Percentiles rank a stretch among this genome's conserved stretches.
Evolutionary conservation across 2,329 filamentous ascomycete genomes (phyloP).

Genomic region (Fusarium verticillioides): DNA sequence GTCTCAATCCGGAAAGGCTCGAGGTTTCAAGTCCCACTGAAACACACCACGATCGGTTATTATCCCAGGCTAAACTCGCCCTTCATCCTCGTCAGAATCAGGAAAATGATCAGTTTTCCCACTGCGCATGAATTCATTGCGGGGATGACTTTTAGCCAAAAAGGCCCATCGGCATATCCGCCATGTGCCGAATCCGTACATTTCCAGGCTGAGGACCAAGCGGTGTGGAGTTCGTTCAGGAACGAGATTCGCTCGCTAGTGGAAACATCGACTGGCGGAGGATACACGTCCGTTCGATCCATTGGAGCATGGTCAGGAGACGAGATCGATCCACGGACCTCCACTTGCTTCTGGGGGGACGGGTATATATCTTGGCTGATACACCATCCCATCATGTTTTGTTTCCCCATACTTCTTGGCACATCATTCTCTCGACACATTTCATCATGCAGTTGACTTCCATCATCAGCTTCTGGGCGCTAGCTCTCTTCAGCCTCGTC

Average conservation of each 20-base stretch:
- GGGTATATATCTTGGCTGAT: slow-evolving; percentile 1
- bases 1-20: slow-evolving; percentile 1
- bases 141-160: background rate
- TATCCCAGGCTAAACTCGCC: background rate
- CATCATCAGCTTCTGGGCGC: slow-evolving; percentile 14
- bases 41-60: slow-evolving; percentile 10
- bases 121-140: background rate
- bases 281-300: slow-evolving; percentile 13
- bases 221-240: background rate
- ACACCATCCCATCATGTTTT: background rate
- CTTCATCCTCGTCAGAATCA: background rate
- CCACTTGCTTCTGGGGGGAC: background rate
- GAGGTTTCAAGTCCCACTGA: slow-evolving; percentile 21
- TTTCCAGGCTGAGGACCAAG: background rate
- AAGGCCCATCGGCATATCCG: background rate
- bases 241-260: background rate
- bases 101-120: background rate
- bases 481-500: slow-evolving; percentile 8
- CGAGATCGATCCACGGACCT: background rate
- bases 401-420: slow-evolving; percentile 9
- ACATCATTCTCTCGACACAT: background rate
- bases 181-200: background rate
- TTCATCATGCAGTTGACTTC: slow-evolving; percentile 12
- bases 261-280: slow-evolving; percentile 13
- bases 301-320: slow-evolving; percentile 5